These are phyloP conservation scores for Lentinus tigrinus DNA, from an alignment of 768 basidiomycete genomes.

Conservation along the genomic window DNA sequence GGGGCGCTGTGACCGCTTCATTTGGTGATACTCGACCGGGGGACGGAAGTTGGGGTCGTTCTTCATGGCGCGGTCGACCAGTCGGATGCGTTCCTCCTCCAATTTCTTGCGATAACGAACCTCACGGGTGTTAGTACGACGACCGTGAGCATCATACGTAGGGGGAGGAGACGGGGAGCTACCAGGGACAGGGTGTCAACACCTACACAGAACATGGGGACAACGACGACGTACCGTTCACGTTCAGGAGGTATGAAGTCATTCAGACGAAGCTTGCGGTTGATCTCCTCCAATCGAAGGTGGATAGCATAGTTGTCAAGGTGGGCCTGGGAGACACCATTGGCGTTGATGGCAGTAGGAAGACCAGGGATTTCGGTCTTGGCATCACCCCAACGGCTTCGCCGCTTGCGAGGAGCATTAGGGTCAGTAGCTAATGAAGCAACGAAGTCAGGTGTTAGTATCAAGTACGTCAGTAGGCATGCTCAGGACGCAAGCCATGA, in stretches of 20 bases:
- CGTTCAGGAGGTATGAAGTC: constrained; percentile 95
- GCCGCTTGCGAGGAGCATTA: constrained; percentile 89
- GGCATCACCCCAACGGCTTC: constrained; percentile 96
- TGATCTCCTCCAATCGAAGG: constrained; percentile 94
- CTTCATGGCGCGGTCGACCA: constrained; percentile 96
- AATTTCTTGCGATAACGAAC: constrained; percentile 96
- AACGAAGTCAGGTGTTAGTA: constrained; percentile 56
- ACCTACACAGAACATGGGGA: constrained; percentile 3
- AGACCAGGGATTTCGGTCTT: constrained; percentile 89
- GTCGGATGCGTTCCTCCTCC: constrained; percentile 86
- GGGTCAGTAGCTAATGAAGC: constrained; percentile 47
- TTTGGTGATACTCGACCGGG: constrained; percentile 93
- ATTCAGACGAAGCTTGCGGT: constrained; percentile 88
- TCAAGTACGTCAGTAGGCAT: constrained; percentile 36
- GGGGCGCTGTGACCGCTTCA: constrained; percentile 90
- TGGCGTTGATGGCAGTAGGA: constrained; percentile 90
- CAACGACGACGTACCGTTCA: constrained; percentile 61
- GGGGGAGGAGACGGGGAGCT: constrained; percentile 97
- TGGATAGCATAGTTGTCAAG: constrained; percentile 98
- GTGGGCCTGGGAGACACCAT: constrained; percentile 92
- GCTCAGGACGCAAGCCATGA: constrained; percentile 20
- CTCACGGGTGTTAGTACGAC: constrained; percentile 97
- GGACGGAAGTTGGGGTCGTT: constrained; percentile 98
- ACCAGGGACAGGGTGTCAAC: background rate
- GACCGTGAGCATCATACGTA: constrained; percentile 95